phyloP scores from a whole-genome alignment of 257 asterid species.

The Scutellaria barbata region DNA sequence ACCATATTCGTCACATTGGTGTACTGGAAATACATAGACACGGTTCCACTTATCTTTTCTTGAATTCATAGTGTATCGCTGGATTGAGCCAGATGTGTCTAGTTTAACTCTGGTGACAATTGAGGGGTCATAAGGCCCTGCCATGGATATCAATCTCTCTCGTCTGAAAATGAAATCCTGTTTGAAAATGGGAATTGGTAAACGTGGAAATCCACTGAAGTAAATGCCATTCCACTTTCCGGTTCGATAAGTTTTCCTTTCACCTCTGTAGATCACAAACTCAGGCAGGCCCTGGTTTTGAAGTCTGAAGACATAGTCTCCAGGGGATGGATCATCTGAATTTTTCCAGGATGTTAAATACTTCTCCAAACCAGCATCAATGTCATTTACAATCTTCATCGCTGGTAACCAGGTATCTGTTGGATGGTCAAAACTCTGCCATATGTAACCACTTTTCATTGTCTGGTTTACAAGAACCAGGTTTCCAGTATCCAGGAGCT shows the following conservation, averaged over 20 bases:
- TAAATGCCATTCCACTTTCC: conserved; percentile 48
- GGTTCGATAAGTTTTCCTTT: conserved; percentile 4
- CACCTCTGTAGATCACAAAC: conserved; percentile 10
- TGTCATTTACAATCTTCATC: conserved; percentile 24
- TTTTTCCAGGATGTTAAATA: conserved; percentile 50
- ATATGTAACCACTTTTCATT: neutral
- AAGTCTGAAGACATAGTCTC: conserved; percentile 33
- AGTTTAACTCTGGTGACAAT: conserved; percentile 2
- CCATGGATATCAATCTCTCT: conserved; percentile 22
- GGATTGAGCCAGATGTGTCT: conserved; percentile 22
- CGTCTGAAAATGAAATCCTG: neutral
- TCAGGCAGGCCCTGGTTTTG: conserved; percentile 36
- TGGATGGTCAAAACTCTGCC: conserved; percentile 48
- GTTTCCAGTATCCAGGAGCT: conserved; percentile 41
- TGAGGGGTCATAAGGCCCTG: conserved; percentile 25
- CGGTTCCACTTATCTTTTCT: conserved; percentile 34
- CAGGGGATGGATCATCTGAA: conserved; percentile 47
- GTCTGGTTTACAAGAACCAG: conserved; percentile 25
- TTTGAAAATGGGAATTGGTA: conserved; percentile 11
- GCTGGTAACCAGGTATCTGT: conserved; percentile 34
- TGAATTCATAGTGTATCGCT: conserved; percentile 23
- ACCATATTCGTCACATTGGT: conserved; percentile 32
- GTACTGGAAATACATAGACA: neutral
- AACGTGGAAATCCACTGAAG: conserved; percentile 29
- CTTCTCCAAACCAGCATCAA: conserved; percentile 21